phyloP scores from a whole-genome alignment of 129 eudicot genomes.

The Helichrysum umbraculigerum region DNA sequence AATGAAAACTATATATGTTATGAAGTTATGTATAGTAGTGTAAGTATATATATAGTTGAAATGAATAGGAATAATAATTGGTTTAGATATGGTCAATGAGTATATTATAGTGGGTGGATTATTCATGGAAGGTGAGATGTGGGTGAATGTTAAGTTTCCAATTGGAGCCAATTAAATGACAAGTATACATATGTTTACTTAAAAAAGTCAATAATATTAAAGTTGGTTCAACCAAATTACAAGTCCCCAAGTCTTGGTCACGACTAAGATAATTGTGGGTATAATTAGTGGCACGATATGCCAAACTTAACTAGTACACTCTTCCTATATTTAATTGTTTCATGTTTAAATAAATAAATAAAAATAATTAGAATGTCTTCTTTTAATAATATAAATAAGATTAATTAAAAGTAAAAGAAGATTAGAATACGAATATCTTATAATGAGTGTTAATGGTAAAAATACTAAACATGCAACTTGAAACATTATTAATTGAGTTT shows the following conservation, averaged over 20 bases:
- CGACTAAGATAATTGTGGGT: conserved; percentile 25
- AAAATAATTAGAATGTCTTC: no score
- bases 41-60: conserved; percentile 21
- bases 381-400: no score
- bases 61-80: neutral
- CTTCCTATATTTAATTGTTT: neutral
- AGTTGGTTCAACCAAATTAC: conserved; percentile 37
- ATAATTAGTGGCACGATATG: conserved; percentile 18
- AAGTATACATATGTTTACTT: conserved; percentile 18
- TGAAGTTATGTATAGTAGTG: neutral
- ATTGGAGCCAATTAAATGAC: conserved; percentile 27
- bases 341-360: neutral
- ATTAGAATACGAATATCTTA: no score
- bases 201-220: conserved; percentile 25
- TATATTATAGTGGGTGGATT: conserved; percentile 12
- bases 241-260: conserved; percentile 35
- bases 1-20: neutral
- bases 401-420: no score
- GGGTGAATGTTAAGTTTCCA: conserved; percentile 33
- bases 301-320: neutral
- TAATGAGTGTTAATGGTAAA: no score
- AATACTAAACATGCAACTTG: no score
- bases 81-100: conserved; percentile 23
- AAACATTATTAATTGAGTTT: no score
- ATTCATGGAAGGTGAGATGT: conserved; percentile 44